phyloP scores from a whole-genome alignment of 352 stramenopile species.

The Bremia lactucae region DNA sequence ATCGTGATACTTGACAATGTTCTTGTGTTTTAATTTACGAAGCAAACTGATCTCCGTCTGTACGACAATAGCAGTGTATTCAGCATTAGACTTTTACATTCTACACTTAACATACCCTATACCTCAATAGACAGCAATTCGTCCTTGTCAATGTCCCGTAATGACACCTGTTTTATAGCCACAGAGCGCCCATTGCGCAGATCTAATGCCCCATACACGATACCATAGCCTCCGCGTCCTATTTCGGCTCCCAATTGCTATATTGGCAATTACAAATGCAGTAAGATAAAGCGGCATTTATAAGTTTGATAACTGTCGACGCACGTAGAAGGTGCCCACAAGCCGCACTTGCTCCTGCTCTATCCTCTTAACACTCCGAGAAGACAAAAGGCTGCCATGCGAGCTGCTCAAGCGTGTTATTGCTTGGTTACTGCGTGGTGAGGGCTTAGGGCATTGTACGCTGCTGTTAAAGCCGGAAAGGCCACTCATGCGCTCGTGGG shows the following conservation, averaged over 20 bases:
- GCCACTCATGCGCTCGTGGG: conserved; percentile 18
- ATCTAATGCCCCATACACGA: conserved; percentile 85
- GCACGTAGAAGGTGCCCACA: conserved; percentile 67
- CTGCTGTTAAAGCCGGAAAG: conserved; percentile 1
- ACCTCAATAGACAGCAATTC: conserved; percentile 75
- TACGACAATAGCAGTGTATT: too few relatives aligned
- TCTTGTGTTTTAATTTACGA: conserved; percentile 89
- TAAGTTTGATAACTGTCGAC: conserved; percentile 7
- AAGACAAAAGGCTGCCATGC: conserved; percentile 12
- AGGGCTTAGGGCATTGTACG: background rate
- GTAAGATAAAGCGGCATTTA: background rate
- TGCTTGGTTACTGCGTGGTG: conserved; percentile 2
- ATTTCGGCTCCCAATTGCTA: conserved; percentile 88
- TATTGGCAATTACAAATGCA: conserved; percentile 3
- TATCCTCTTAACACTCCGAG: conserved; percentile 14
- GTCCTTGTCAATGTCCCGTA: conserved; percentile 78
- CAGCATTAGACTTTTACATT: too few relatives aligned
- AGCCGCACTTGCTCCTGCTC: conserved; percentile 49
- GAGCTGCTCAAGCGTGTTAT: conserved; percentile 7
- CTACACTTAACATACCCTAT: conserved; percentile 6
- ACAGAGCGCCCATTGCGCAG: conserved; percentile 73
- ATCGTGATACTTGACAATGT: conserved; percentile 94
- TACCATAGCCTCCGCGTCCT: conserved; percentile 84
- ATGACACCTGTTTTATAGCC: conserved; percentile 80
- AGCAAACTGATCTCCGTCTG: conserved; percentile 88